phyloP scores from a whole-genome alignment of 1,284 basidiomycete genomes.

The Salmacisia buchloeana region DNA sequence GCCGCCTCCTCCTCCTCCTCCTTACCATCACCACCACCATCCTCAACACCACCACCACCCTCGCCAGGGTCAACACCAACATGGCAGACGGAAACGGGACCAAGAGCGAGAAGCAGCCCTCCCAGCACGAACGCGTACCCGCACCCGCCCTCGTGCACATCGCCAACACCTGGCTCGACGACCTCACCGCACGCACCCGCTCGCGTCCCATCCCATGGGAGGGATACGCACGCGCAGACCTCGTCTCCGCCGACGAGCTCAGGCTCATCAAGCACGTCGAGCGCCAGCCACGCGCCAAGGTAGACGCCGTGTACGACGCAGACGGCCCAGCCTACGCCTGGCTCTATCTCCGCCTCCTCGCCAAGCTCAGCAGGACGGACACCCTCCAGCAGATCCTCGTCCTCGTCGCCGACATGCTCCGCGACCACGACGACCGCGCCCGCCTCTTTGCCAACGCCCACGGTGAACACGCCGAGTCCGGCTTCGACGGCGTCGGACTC shows the following conservation, averaged over 20 bases:
- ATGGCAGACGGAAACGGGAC: neutral
- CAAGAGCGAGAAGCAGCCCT: neutral
- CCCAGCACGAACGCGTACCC: neutral
- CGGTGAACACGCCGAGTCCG: slow-evolving; percentile 23
- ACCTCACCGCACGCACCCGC: slow-evolving; percentile 77
- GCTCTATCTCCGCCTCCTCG: slow-evolving; percentile 84
- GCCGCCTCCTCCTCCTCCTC: too few species aligned
- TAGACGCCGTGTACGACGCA: slow-evolving; percentile 61
- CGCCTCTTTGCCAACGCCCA: slow-evolving; percentile 42
- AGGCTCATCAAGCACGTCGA: slow-evolving; percentile 60
- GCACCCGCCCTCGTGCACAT: slow-evolving; percentile 66
- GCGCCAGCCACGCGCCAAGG: slow-evolving; percentile 53
- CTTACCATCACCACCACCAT: neutral
- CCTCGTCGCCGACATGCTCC: slow-evolving; percentile 80
- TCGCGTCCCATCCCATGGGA: slow-evolving; percentile 93
- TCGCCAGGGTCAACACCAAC: neutral
- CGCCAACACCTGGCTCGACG: slow-evolving; percentile 79
- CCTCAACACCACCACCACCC: neutral
- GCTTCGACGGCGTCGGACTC: slow-evolving; percentile 52
- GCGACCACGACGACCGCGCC: slow-evolving; percentile 56
- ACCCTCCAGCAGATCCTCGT: slow-evolving; percentile 90
- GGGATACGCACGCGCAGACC: slow-evolving; percentile 90
- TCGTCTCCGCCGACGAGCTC: slow-evolving; percentile 82
- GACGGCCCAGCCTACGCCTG: slow-evolving; percentile 62
- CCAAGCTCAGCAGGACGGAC: slow-evolving; percentile 86